Evolutionary conservation across 176 grass and related monocot species (phyloP), one percentile per base, ranked within the genome.

Genomic region (Oryza glumipatula): DNA sequence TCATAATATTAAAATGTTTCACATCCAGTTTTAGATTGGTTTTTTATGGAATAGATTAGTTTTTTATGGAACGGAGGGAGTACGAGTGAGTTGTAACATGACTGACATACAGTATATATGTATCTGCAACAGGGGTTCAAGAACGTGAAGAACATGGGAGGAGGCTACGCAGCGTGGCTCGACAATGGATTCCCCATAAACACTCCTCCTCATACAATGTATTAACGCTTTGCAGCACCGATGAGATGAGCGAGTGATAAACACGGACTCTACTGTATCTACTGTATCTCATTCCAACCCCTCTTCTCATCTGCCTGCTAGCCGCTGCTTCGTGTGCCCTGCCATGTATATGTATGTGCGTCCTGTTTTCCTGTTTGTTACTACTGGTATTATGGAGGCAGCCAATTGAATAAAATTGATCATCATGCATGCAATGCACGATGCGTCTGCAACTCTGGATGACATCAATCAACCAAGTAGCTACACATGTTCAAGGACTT

Each of bases 111-210:
- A 41, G 39, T 41, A 41, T 8, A 41, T 41, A 39, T 67, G 61
- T 48, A 44, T 10, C 9, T 30, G 74, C 81, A 32, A 32, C 30
- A 88, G 80, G 75, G 81, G 30, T 88, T 88, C 75, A 79, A 49
- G 68, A 79, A 84, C 26, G 86, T 88, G 68, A 83, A 74, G 75
- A 88, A 88, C 68, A 77, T 88, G 81, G 86, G 45, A 58, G 86
- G 86, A 0, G 86, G 80, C 16, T 88, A 88, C 46, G 35, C 64
- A 10, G 86, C 58, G 7, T 88, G 75, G 86, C 2, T 79, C 16
- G 16, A 56, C 9, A 78, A 22, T 15, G 80, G 80, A 15, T 72
- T 88, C 45, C 74, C 80, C 0, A 11, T 72, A 32, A 47, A 84
- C 44, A 48, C 22, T 12, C 16, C 38, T 16, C 56, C 58, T 41